Evolutionary conservation across 495 filamentous ascomycete species (phyloP).

Genomic region (Penicillium steckii): DNA sequence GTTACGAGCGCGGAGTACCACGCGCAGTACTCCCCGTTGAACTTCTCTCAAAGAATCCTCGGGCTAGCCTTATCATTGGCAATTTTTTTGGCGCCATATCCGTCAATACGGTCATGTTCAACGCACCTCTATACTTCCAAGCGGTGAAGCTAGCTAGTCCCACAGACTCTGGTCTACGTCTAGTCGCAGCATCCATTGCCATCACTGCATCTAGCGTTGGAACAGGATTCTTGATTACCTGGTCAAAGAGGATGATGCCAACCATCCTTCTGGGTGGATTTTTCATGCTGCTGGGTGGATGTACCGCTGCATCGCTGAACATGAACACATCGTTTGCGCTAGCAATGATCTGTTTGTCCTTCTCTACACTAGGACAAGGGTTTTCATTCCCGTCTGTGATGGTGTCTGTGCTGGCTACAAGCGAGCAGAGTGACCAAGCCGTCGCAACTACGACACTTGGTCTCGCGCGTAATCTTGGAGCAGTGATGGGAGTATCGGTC

Average conservation of each 20-base stretch:
- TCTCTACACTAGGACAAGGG: slow-evolving; percentile 61
- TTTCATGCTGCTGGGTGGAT: slow-evolving; percentile 54
- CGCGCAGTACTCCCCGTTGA: slow-evolving; percentile 72
- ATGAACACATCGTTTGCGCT: slow-evolving; percentile 53
- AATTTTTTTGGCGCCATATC: slow-evolving; percentile 66
- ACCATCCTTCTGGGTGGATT: slow-evolving; percentile 57
- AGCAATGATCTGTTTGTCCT: slow-evolving; percentile 63
- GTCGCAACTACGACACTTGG: slow-evolving; percentile 71
- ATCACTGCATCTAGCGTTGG: slow-evolving; percentile 58
- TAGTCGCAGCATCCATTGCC: slow-evolving; percentile 59
- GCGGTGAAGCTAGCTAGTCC: slow-evolving; percentile 71
- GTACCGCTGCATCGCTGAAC: slow-evolving; percentile 49
- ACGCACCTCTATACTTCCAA: slow-evolving; percentile 79
- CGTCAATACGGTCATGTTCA: slow-evolving; percentile 70
- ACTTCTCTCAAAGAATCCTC: slow-evolving; percentile 57
- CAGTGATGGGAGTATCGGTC: slow-evolving; percentile 67
- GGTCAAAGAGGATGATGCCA: slow-evolving; percentile 61
- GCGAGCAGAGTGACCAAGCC: slow-evolving; percentile 68
- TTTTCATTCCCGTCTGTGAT: slow-evolving; percentile 63
- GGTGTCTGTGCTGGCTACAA: slow-evolving; percentile 66
- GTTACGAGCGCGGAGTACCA: slow-evolving; percentile 57
- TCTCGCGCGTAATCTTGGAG: slow-evolving; percentile 66
- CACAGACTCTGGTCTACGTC: slow-evolving; percentile 67
- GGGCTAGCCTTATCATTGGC: slow-evolving; percentile 65
- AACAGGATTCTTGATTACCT: slow-evolving; percentile 70